These are phyloP conservation scores for Xylariaceae sp. DNA, from an alignment of 2,329 filamentous ascomycete genomes.

Conservation along the genomic window DNA sequence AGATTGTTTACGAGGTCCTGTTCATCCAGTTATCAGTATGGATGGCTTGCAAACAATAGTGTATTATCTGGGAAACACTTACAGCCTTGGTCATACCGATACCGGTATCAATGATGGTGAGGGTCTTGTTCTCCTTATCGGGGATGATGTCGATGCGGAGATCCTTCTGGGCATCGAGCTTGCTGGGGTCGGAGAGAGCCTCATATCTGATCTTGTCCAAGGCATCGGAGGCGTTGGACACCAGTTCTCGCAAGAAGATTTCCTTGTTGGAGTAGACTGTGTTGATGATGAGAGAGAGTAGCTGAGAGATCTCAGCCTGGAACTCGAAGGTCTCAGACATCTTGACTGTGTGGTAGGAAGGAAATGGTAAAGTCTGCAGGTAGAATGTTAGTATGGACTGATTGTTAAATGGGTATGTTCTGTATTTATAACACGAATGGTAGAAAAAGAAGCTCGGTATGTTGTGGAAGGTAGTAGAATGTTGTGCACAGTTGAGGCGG, in stretches of 20 bases:
- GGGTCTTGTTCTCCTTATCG: slow-evolving; percentile 95
- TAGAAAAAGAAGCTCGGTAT: neutral
- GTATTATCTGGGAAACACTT: slow-evolving; percentile 54
- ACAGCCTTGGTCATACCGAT: slow-evolving; percentile 99
- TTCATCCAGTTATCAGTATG: slow-evolving; percentile 46
- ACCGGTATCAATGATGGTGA: slow-evolving; percentile 97
- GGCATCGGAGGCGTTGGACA: slow-evolving; percentile 98
- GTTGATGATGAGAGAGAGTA: slow-evolving; percentile 99
- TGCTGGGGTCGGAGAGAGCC: slow-evolving; percentile 93
- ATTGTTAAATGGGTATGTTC: neutral
- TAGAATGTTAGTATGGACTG: slow-evolving; percentile 1
- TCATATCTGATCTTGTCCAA: slow-evolving; percentile 99
- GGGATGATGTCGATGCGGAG: slow-evolving; percentile 99
- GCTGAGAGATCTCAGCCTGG: slow-evolving; percentile 99
- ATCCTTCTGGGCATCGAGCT: slow-evolving; percentile 97
- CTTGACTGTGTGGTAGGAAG: slow-evolving; percentile 31
- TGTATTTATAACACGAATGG: slow-evolving; percentile 13
- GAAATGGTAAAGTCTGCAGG: slow-evolving; percentile 20
- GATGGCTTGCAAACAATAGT: neutral
- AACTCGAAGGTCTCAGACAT: slow-evolving; percentile 99
- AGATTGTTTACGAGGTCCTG: slow-evolving; percentile 99
- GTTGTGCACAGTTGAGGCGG: slow-evolving; percentile 3
- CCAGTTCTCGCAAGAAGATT: slow-evolving; percentile 98
- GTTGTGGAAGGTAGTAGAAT: slow-evolving; percentile 12
- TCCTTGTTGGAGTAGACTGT: slow-evolving; percentile 99